Evolutionary conservation across 2,329 filamentous ascomycete species (phyloP).

Genomic region (Beauveria rudraprayagi): DNA sequence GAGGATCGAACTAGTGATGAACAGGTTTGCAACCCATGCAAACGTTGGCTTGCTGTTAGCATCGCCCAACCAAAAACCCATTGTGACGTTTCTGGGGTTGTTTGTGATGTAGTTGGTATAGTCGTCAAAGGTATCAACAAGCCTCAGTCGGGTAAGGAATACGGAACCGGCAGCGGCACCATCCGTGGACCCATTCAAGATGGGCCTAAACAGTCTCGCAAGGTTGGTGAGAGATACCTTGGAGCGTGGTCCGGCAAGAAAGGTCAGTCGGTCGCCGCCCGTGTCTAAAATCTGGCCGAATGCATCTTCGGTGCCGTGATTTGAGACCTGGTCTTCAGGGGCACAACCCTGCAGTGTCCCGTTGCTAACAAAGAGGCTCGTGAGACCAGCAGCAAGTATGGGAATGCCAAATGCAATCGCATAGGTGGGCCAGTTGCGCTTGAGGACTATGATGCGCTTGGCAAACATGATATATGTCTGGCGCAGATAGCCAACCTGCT

Average conservation of each 20-base stretch:
- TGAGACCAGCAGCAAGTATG: constrained; percentile 69
- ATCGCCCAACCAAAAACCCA: constrained; percentile 69
- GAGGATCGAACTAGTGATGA: constrained; percentile 49
- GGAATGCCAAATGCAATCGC: constrained; percentile 68
- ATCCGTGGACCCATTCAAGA: constrained; percentile 25
- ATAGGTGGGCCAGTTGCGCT: constrained; percentile 71
- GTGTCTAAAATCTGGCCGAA: constrained; percentile 28
- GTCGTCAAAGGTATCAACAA: constrained; percentile 55
- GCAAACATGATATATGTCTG: constrained; percentile 69
- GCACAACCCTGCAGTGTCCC: constrained; percentile 46
- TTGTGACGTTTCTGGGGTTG: constrained; percentile 60
- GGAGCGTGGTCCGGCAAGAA: constrained; percentile 28
- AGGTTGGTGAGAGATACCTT: constrained; percentile 27
- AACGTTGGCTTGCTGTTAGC: constrained; percentile 52
- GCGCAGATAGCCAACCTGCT: constrained; percentile 56
- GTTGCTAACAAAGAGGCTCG: constrained; percentile 63
- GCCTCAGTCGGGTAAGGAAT: constrained; percentile 29
- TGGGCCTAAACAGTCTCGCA: constrained; percentile 30
- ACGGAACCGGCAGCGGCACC: constrained; percentile 14
- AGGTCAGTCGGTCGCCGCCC: constrained; percentile 13
- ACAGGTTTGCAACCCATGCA: constrained; percentile 60
- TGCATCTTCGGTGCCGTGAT: constrained; percentile 28
- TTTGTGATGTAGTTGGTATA: constrained; percentile 59
- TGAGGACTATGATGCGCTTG: constrained; percentile 71
- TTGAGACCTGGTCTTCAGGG: constrained; percentile 39